These are phyloP conservation scores for Cyclotella kingstonii DNA, from an alignment of 108 stramenopile species.

Conservation along the genomic window DNA sequence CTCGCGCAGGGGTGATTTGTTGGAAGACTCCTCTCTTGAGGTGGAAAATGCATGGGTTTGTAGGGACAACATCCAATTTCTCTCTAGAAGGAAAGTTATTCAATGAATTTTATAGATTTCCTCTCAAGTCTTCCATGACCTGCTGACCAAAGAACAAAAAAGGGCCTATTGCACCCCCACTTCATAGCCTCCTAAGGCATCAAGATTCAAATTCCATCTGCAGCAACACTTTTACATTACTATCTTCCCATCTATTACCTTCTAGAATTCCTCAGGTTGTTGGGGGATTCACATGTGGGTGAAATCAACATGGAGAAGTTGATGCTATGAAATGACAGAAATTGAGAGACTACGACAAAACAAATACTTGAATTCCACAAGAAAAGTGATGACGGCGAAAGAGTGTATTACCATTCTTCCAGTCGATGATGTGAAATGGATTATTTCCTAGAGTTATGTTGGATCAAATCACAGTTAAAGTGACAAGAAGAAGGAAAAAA, in stretches of 20 bases:
- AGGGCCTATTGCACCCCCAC: too few relatives aligned
- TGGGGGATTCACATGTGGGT: constrained; percentile 10
- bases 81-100: too few relatives aligned
- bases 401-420: constrained; percentile 18
- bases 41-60: too few relatives aligned
- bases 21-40: too few relatives aligned
- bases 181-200: too few relatives aligned
- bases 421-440: constrained; percentile 36
- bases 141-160: too few relatives aligned
- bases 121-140: too few relatives aligned
- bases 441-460: constrained; percentile 21
- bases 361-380: background rate
- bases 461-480: constrained; percentile 37
- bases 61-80: too few relatives aligned
- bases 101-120: too few relatives aligned
- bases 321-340: constrained; percentile 3
- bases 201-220: constrained; percentile 6
- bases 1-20: too few relatives aligned
- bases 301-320: constrained; percentile 20
- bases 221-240: background rate
- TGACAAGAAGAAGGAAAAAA: constrained; percentile 1
- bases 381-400: background rate
- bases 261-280: constrained; percentile 13
- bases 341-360: background rate
- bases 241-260: constrained; percentile 11